Evolutionary conservation across 768 basidiomycete species (phyloP).

Genomic region (Pulveroboletus sp.): DNA sequence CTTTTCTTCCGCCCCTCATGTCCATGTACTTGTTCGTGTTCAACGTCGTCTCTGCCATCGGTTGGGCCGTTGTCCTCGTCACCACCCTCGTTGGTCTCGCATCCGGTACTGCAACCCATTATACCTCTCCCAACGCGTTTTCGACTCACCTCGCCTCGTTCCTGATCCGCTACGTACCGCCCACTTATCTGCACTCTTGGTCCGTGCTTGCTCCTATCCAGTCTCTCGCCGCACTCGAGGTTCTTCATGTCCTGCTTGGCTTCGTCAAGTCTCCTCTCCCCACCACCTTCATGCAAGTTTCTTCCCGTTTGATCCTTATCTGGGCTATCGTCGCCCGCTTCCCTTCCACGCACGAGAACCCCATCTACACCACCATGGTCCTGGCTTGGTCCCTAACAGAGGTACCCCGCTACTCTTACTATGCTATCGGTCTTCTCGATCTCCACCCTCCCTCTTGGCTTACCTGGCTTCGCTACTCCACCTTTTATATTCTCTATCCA

Average conservation of each 20-base stretch:
- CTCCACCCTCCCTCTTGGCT: conserved; percentile 50
- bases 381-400: conserved; percentile 91
- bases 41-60: conserved; percentile 68
- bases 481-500: conserved; percentile 93
- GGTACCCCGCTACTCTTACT: conserved; percentile 87
- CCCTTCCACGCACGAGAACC: conserved; percentile 53
- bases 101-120: conserved; percentile 8
- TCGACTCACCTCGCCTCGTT: conserved; percentile 31
- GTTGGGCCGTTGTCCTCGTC: conserved; percentile 71
- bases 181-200: conserved; percentile 48
- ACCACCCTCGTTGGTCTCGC: conserved; percentile 46
- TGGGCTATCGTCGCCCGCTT: conserved; percentile 62
- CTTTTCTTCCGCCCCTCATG: no score
- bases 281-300: conserved; percentile 77
- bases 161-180: conserved; percentile 36
- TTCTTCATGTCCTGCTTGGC: conserved; percentile 73
- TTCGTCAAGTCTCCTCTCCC: conserved; percentile 73
- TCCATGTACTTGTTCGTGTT: conserved; percentile 65
- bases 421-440: conserved; percentile 63
- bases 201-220: conserved; percentile 71
- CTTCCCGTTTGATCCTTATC: conserved; percentile 74
- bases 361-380: conserved; percentile 87
- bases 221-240: conserved; percentile 77
- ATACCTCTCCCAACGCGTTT: conserved; percentile 37
- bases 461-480: conserved; percentile 79